Evolutionary conservation across 345 rosid genomes (phyloP).

Genomic region (Excoecaria cochinchinensis): DNA sequence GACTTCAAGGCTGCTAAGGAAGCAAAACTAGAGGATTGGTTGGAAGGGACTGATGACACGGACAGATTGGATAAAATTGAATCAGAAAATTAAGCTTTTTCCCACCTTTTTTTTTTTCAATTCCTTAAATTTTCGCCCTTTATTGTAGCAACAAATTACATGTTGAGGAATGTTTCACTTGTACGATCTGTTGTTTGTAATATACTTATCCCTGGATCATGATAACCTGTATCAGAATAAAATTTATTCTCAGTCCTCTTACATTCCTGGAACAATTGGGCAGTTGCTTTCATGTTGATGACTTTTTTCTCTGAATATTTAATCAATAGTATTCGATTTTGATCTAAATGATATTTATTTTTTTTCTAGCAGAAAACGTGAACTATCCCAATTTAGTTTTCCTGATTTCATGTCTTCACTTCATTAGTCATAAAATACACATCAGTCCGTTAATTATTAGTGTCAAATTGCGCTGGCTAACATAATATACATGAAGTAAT

Average conservation of each 20-base stretch:
- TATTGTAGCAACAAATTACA: neutral
- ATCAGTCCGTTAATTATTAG: no score
- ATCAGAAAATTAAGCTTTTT: neutral
- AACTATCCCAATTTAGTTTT: no score
- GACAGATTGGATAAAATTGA: constrained; percentile 6
- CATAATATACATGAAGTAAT: no score
- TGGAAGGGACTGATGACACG: constrained; percentile 42
- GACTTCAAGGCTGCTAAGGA: constrained; percentile 74
- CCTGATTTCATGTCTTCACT: no score
- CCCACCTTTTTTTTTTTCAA: neutral
- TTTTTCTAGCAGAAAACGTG: no score
- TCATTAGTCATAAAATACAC: no score
- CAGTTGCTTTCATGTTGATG: no score
- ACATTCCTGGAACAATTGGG: neutral
- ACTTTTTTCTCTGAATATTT: no score
- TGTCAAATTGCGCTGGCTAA: no score
- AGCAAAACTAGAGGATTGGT: constrained; percentile 81
- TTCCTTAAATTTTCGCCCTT: neutral
- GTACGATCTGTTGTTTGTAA: constrained; percentile 15
- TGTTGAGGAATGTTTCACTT: neutral
- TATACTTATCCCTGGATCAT: neutral
- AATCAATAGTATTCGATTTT: no score
- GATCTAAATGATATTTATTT: no score
- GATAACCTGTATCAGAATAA: constrained; percentile 1
- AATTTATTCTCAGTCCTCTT: neutral